phyloP scores from a whole-genome alignment of 108 stramenopile genomes.

The Cyclotella sp. region DNA sequence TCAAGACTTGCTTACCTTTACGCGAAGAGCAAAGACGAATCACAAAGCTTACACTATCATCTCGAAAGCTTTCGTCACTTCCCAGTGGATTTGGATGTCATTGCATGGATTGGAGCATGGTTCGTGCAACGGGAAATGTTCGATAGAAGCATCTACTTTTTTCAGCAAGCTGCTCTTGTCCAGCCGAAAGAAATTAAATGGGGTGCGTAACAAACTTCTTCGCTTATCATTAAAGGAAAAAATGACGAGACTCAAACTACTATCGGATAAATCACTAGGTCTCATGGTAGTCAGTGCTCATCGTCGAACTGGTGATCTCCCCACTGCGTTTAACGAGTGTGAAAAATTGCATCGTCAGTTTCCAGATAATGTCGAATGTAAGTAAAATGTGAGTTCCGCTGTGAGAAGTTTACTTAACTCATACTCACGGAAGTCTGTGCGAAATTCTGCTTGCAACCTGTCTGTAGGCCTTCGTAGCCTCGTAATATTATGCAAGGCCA shows the following conservation, averaged over 20 bases:
- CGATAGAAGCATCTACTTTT: conserved; percentile 86
- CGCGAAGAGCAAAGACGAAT: conserved; percentile 60
- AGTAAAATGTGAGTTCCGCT: neutral
- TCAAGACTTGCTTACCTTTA: conserved; percentile 82
- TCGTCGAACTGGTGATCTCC: conserved; percentile 68
- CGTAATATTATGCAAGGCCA: conserved; percentile 59
- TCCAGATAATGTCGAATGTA: conserved; percentile 77
- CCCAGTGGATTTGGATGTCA: conserved; percentile 87
- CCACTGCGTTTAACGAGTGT: conserved; percentile 72
- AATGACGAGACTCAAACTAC: neutral
- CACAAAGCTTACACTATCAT: conserved; percentile 73
- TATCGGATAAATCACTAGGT: conserved; percentile 7
- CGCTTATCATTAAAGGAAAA: neutral
- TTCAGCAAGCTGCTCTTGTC: conserved; percentile 82
- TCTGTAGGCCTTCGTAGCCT: conserved; percentile 59
- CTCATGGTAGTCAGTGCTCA: conserved; percentile 88
- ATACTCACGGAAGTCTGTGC: no score
- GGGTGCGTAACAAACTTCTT: conserved; percentile 46
- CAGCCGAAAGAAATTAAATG: conserved; percentile 92
- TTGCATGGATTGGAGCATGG: conserved; percentile 88
- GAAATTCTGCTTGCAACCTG: neutral
- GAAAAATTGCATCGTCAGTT: conserved; percentile 73
- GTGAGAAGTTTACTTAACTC: no score
- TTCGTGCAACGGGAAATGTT: conserved; percentile 90
- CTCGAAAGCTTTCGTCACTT: conserved; percentile 83